phyloP scores from a whole-genome alignment of 371 early-diverging fungal genomes.

The Amoeboaphelidium occidentale region DNA sequence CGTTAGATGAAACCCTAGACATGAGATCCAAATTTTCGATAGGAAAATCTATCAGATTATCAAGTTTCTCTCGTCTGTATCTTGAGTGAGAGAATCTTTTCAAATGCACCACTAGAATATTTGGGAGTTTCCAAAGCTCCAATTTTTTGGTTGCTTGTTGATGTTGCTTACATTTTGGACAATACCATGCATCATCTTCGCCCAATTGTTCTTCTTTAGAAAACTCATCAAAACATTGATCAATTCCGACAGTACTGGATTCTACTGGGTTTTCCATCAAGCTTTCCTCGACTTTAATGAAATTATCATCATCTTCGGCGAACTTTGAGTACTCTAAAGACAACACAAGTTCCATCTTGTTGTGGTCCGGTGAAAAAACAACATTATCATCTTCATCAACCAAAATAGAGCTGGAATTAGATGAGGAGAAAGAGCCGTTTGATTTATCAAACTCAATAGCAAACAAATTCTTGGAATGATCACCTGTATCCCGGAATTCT shows the following conservation, averaged over 20 bases:
- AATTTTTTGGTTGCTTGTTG: constrained; percentile 53
- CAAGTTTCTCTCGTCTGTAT: constrained; percentile 57
- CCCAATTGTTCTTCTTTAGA: constrained; percentile 53
- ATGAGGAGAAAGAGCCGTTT: too few species aligned
- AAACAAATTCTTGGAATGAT: too few species aligned
- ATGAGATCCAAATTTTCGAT: constrained; percentile 37
- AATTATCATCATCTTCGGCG: too few species aligned
- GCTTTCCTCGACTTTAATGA: too few species aligned
- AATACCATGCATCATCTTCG: constrained; percentile 58
- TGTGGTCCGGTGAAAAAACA: too few species aligned
- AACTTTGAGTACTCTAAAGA: too few species aligned
- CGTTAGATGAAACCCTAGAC: constrained; percentile 15
- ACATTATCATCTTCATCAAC: too few species aligned
- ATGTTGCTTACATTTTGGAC: constrained; percentile 55
- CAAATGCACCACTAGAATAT: constrained; percentile 64
- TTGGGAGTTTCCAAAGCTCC: constrained; percentile 61
- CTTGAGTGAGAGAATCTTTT: constrained; percentile 63
- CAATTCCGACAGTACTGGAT: constrained; percentile 23
- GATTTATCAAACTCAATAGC: too few species aligned
- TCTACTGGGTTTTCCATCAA: too few species aligned
- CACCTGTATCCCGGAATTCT: too few species aligned
- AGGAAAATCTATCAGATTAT: constrained; percentile 54
- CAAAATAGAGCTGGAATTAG: too few species aligned
- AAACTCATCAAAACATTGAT: constrained; percentile 52
- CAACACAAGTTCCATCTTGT: too few species aligned